Base-by-base conservation (phyloP, 2,329 filamentous ascomycete genomes). In the Fusarium sp. region DNA sequence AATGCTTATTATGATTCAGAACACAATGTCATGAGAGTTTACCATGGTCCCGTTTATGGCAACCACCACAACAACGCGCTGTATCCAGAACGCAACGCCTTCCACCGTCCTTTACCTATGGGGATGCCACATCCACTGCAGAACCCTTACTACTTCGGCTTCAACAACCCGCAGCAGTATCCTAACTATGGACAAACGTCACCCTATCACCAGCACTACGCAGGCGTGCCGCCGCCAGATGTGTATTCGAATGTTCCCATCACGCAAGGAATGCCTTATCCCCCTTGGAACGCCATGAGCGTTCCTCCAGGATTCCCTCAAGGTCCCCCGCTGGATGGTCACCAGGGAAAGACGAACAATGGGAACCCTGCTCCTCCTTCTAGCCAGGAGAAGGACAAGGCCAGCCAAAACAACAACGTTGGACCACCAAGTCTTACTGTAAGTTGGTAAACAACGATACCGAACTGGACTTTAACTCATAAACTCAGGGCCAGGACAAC, bases 1-100 rank as follows among this genome's bases (percentile, higher is more conserved):
- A 88, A 88, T 65, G 83, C 85, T 38, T 88, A 84, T 68, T 83
- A 82, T 65, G 85, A 88, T 65, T 70, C 76, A n/a, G 76, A 78
- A 41, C 78, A 80, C 60, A 81, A 83, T 29, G 72, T 85, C 19
- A 76, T 85, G 45, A 81, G 84, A 12, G 80, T 87, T 25, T 88
- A 88, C 61, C 82, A 88, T 61, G 85, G 85, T 0, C 80, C 81
- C 3, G 75, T 77, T 1, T 88, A 85, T 67, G 84, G 84, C 5
- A 84, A 84, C 61, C 79, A 81, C 24, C 74, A 77, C 24, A 77
- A 77, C 1, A 65, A 69, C 24, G 70, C 74, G 3, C 67, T 84
- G n/a, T 83, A 86, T 66, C 82, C 83, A 3, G 72, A 69, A 7
- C 75, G 74, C 6, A 67, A 74, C 24, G 60, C 73, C 15, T 70